Base-by-base conservation (phyloP, 805 yeast species). In the Blastobotrys robertii region DNA sequence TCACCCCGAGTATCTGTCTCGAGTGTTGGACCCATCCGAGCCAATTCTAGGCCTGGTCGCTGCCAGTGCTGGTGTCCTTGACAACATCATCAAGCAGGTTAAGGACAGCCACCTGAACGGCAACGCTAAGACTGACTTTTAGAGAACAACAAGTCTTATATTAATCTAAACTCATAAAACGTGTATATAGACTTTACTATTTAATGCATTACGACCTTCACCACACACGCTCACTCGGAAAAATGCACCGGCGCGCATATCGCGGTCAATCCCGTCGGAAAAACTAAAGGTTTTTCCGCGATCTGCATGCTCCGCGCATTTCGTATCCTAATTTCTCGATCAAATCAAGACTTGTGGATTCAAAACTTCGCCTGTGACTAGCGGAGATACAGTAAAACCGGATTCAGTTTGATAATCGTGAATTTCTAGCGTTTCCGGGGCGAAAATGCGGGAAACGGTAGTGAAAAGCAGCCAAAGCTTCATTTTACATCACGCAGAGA, bases 21-120 rank as follows among this genome's bases (percentile, higher is more conserved):
- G 94, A 67, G 98, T 94, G 22, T 74, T 92, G 60, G 95, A 87
- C 56, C 98, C 99, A 43, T 88, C 97, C 22, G 77, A 84, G 63
- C 99, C 99, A 43, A 85, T 92, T 69, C 74, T 92, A 61, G 99
- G 99, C 43, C 75, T 92, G 53, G 84, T 92, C 46, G 97, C 97
- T 42, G 97, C 99, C 13, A 69, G 95, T 38, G 73, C 92, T 38
- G 96, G 95, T 46, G 74, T 79, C 44, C 72, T 92, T 58, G 84
- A 82, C 48, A 70, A 76, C 37, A 74, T 85, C 40, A 67, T 84
- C 52, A 59, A 32, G 37, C 9, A 13, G 16, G 33, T n/a, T 30
- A 39, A 31, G 30, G 37, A 12, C 14, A 15, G 35, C 8, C 15
- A 13, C 12, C 13, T 15, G 10, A 33, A 37, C n/a, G 39, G 19